Base-by-base conservation (phyloP, 768 basidiomycete species). In the Russula lepida region DNA sequence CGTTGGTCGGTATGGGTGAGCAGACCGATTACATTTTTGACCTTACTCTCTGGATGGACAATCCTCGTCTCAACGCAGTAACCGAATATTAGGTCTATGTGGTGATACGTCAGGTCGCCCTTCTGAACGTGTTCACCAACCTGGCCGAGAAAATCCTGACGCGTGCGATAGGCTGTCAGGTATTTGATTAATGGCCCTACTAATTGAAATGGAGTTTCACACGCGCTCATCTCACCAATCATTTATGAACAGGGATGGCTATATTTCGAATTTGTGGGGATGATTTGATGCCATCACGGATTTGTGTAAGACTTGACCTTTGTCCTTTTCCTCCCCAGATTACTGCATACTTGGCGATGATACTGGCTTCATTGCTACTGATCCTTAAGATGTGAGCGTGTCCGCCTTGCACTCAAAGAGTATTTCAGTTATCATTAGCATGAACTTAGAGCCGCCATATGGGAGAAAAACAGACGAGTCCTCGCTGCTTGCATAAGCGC, bases 1-100 rank as follows among this genome's bases (percentile, higher is more conserved):
- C 63, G 60, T 1, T 64, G 60, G 63, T 51, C 63, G 35, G 44
- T 62, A 51, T 64, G 63, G 63, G 63, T 62, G 28, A 32, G 63
- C 46, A 50, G 13, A 37, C 17, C 11, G 37, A 28, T 12, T 15
- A 23, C 12, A 9, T 37, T 30, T 17, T 30, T 17, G n/a, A 23
- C 9, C 25, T 41, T 1, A 7, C 51, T n/a, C 6, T 33, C 17
- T 35, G 32, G 23, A 21, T 54, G 19, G 4, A 32, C 9, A 4
- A 28, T 11, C 11, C 1, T 19, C 6, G 8, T 11, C 44, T 30
- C 27, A 41, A 47, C 11, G 25, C 17, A 39, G n/a, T 6, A n/a
- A 62, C 27, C 15, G 21, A 35, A 48, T 15, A 9, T 32, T 39
- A 62, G 61, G 23, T 62, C 30, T 62, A 62, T 13, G 25, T 11